Percentiles rank a stretch among this genome's conserved stretches.
These are phyloP conservation scores for Trichoderma aggressivum DNA, from an alignment of 2,329 filamentous ascomycete genomes.

Conservation along the genomic window DNA sequence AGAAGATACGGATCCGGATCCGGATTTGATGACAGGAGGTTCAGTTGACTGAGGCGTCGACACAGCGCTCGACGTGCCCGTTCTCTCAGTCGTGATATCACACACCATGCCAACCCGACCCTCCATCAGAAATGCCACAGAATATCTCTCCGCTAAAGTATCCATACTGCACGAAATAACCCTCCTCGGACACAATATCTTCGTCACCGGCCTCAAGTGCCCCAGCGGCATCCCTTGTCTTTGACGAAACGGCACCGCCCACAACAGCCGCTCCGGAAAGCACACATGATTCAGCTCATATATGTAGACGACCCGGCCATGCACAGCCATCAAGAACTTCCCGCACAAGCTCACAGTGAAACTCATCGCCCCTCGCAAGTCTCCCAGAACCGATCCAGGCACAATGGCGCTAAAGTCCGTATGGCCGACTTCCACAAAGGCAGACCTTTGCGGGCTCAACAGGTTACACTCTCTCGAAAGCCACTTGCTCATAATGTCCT, in stretches of 20 bases:
- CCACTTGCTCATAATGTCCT: conserved; percentile 40
- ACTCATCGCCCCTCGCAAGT: conserved; percentile 30
- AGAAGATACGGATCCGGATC: conserved; percentile 17
- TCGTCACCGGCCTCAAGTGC: conserved; percentile 45
- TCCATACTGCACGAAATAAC: conserved; percentile 62
- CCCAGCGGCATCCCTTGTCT: conserved; percentile 25
- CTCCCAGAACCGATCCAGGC: conserved; percentile 21
- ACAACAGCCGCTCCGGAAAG: conserved; percentile 23
- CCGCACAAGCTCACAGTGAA: conserved; percentile 58
- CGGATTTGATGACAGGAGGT: conserved; percentile 13
- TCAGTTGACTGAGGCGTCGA: neutral
- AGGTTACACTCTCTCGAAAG: conserved; percentile 40
- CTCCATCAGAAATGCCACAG: conserved; percentile 57
- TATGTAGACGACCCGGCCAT: conserved; percentile 53
- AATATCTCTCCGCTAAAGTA: conserved; percentile 51
- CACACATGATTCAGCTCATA: conserved; percentile 46
- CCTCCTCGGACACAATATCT: conserved; percentile 53
- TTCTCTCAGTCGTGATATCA: conserved; percentile 41
- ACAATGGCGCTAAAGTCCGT: conserved; percentile 38
- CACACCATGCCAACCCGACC: conserved; percentile 60
- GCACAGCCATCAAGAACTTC: conserved; percentile 53
- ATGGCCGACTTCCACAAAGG: conserved; percentile 34
- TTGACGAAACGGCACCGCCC: conserved; percentile 27
- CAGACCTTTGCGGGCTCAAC: conserved; percentile 20
- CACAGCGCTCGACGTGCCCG: conserved; percentile 11